Evolutionary conservation across 2,329 filamentous ascomycete genomes (phyloP).

Genomic region (Hortaea sp.): DNA sequence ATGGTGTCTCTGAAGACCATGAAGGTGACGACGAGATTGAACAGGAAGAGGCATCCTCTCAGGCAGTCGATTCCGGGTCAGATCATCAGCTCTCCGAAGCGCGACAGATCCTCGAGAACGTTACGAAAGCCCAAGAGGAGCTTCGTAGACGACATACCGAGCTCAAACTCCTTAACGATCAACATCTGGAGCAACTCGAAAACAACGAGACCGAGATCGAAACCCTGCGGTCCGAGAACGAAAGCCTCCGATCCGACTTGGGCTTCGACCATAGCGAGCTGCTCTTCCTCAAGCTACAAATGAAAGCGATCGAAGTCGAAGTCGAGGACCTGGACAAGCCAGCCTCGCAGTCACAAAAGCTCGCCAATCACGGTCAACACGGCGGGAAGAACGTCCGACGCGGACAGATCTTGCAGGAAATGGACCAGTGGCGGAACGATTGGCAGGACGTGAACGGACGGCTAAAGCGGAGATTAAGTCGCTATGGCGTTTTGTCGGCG

Average conservation of each 20-base stretch:
- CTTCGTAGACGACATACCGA: conserved; percentile 25
- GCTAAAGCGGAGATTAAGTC: conserved; percentile 19
- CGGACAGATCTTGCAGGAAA: conserved; percentile 16
- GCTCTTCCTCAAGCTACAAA: conserved; percentile 29
- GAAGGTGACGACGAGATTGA: neutral
- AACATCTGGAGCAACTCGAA: conserved; percentile 20
- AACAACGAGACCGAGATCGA: conserved; percentile 21
- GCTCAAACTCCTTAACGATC: conserved; percentile 22
- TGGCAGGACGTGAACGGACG: conserved; percentile 26
- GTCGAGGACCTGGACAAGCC: conserved; percentile 5
- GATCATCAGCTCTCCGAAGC: conserved; percentile 19
- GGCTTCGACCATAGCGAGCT: conserved; percentile 30
- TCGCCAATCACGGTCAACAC: neutral
- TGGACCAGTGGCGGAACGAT: conserved; percentile 26
- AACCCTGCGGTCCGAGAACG: conserved; percentile 27
- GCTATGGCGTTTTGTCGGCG: conserved; percentile 16
- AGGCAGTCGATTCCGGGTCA: neutral
- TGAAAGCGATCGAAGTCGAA: conserved; percentile 28
- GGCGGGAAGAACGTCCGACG: conserved; percentile 4
- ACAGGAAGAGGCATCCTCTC: conserved; percentile 7
- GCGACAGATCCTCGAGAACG: conserved; percentile 20
- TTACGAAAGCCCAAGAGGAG: conserved; percentile 21
- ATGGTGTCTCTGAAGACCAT: conserved; percentile 2
- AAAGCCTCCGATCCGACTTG: conserved; percentile 26
- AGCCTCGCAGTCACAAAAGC: too few relatives aligned